Base-by-base conservation (phyloP, 2,329 filamentous ascomycete species). In the Pseudonectria buxi region DNA sequence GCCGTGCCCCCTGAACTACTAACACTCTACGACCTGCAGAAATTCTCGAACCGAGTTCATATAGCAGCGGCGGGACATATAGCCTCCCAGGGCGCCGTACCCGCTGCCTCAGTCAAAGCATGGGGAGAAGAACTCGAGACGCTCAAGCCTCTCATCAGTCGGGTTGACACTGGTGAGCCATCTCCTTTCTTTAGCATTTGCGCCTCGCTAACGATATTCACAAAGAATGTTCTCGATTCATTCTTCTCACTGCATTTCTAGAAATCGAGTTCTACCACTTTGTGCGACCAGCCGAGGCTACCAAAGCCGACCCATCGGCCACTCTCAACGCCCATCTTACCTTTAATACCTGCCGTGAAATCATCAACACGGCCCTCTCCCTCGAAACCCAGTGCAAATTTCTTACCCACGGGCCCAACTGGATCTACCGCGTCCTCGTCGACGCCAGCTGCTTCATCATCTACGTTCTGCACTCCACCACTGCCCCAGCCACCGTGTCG, bases 191-290 rank as follows among this genome's bases (percentile, higher is more conserved):
- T 26, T 14, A 12, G n/a, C 14, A 4, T 31, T n/a, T 11, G 32
- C 7, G 11, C 6, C 26, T n/a, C 12, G 30, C 28, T n/a, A 4
- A 14, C 25, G 4, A 6, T 32, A 24, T 3, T 9, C 11, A 12
- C 3, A 46, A 44, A 71, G 70, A 72, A 26, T 52, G 70, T 14
- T 66, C 70, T 34, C 59, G 64, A 12, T 71, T 74, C 46, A 67
- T 69, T 32, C 54, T 71, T 7, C 52, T 74, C 4, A 60, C 69
- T 0, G 65, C 70, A 1, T 62, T 68, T 14, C 61, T 74, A n/a
- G 71, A 76, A 37, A 63, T 76, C 7, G 71, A 76, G 42, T 55
- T 60, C 2, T 74, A 68, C 53, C 74, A 74, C 56, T 68, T 75
- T 45, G 60, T 66, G 42, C 67, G 67, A 3, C 58, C 62, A 0